phyloP scores from a whole-genome alignment of 768 basidiomycete species.

The Hydnomerulius pinastri region DNA sequence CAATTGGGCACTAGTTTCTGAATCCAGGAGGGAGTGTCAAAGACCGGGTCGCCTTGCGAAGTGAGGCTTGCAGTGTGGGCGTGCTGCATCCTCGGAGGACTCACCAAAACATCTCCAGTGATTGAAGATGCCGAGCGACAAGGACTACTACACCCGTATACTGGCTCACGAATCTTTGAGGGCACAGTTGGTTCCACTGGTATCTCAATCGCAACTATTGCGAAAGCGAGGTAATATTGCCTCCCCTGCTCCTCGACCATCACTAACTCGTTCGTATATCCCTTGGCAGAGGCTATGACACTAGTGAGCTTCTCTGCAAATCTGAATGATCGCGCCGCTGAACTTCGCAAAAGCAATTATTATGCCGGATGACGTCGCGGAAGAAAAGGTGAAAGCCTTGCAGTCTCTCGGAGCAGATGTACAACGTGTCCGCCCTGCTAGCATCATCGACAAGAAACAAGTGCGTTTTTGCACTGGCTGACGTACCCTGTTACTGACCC shows the following conservation, averaged over 20 bases:
- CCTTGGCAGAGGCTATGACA: slow-evolving; percentile 74
- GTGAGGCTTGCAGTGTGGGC: slow-evolving; percentile 44
- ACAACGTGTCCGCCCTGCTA: slow-evolving; percentile 87
- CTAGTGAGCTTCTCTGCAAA: slow-evolving; percentile 50
- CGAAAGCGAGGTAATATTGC: slow-evolving; percentile 69
- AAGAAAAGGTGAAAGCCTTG: slow-evolving; percentile 88
- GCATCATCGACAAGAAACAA: slow-evolving; percentile 97
- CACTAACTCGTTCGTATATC: background rate
- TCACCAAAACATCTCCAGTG: slow-evolving; percentile 51
- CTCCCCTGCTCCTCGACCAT: background rate
- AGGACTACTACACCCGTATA: slow-evolving; percentile 81
- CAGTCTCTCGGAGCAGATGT: slow-evolving; percentile 86
- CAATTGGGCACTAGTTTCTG: slow-evolving; percentile 76
- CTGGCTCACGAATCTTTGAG: slow-evolving; percentile 92
- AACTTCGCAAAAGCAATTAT: slow-evolving; percentile 67
- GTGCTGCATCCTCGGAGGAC: background rate
- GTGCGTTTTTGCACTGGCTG: slow-evolving; percentile 36
- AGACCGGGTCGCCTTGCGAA: slow-evolving; percentile 92
- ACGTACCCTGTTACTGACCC: slow-evolving; percentile 7
- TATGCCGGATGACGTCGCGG: slow-evolving; percentile 86
- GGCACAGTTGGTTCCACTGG: slow-evolving; percentile 97
- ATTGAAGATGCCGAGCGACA: slow-evolving; percentile 89
- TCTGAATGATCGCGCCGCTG: background rate
- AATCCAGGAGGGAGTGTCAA: slow-evolving; percentile 99
- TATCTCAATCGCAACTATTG: slow-evolving; percentile 94